Evolutionary conservation across 1,284 basidiomycete genomes (phyloP).

Genomic region (Ganoderma sinense): DNA sequence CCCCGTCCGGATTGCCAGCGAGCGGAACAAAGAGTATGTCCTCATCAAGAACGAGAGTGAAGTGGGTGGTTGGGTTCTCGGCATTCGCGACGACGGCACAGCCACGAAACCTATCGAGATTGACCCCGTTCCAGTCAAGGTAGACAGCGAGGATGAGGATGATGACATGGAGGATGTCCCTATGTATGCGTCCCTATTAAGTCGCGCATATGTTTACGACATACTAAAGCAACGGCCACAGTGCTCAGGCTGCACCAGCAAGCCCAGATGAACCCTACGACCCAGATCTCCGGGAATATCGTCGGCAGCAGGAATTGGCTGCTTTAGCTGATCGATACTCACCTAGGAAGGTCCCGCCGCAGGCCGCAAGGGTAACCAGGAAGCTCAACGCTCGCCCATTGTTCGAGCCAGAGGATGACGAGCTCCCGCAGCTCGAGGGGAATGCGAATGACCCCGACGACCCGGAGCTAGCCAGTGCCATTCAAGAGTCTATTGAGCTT

Average conservation of each 20-base stretch:
- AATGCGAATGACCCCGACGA: conserved; percentile 50
- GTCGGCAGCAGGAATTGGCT: conserved; percentile 69
- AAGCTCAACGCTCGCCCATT: conserved; percentile 50
- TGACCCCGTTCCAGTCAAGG: conserved; percentile 51
- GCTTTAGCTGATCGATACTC: conserved; percentile 67
- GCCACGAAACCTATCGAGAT: conserved; percentile 88
- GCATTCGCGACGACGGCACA: conserved; percentile 84
- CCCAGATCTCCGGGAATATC: conserved; percentile 73
- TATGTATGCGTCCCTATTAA: conserved; percentile 58
- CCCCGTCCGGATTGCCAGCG: conserved; percentile 92
- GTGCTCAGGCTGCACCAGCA: neutral
- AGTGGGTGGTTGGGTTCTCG: conserved; percentile 93
- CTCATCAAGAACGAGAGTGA: conserved; percentile 89
- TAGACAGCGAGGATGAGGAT: conserved; percentile 63
- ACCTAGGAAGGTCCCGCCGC: conserved; percentile 49
- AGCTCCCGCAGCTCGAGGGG: conserved; percentile 38
- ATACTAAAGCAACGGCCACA: neutral
- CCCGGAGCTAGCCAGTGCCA: conserved; percentile 59
- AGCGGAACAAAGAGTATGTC: conserved; percentile 93
- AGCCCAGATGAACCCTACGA: conserved; percentile 48
- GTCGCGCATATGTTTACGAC: neutral
- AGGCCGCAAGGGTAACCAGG: conserved; percentile 40
- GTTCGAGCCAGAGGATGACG: conserved; percentile 64
- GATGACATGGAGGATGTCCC: conserved; percentile 81
- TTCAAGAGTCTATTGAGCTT: conserved; percentile 63